phyloP scores from a whole-genome alignment of 2,329 filamentous ascomycete genomes.

The Beauveria varroae region DNA sequence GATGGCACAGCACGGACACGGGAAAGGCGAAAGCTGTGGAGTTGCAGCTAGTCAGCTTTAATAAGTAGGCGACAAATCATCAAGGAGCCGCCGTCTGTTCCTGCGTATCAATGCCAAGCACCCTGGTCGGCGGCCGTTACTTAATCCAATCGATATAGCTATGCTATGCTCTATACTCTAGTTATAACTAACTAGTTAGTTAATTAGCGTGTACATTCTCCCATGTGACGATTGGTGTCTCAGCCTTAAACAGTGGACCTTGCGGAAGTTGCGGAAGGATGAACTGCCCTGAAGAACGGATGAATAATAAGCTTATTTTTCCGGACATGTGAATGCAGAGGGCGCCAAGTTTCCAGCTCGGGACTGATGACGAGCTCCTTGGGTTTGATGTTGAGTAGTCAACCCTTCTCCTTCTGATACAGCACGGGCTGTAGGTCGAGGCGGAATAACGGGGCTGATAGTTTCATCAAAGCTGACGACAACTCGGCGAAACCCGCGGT shows the following conservation, averaged over 20 bases:
- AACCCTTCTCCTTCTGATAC: too few relatives aligned
- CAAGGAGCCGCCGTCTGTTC: neutral
- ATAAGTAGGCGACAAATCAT: neutral
- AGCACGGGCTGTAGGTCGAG: too few relatives aligned
- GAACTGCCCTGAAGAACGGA: neutral
- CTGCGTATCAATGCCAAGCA: neutral
- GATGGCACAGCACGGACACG: neutral
- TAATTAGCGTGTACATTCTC: neutral
- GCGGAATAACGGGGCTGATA: too few relatives aligned
- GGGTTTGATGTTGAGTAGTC: too few relatives aligned
- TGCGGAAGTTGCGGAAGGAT: neutral
- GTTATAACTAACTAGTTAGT: too few relatives aligned
- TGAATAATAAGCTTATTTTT: neutral
- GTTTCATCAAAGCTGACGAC: too few relatives aligned
- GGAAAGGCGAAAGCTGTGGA: neutral
- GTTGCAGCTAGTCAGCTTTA: neutral
- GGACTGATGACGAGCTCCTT: too few relatives aligned
- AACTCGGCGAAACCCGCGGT: too few relatives aligned
- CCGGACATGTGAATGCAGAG: neutral
- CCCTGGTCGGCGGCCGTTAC: neutral
- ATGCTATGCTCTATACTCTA: too few relatives aligned
- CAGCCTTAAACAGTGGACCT: neutral
- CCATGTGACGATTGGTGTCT: neutral
- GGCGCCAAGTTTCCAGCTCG: too few relatives aligned
- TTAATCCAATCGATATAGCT: neutral